phyloP scores from a whole-genome alignment of 2,329 filamentous ascomycete species.

The Stenocarpella maydis region DNA sequence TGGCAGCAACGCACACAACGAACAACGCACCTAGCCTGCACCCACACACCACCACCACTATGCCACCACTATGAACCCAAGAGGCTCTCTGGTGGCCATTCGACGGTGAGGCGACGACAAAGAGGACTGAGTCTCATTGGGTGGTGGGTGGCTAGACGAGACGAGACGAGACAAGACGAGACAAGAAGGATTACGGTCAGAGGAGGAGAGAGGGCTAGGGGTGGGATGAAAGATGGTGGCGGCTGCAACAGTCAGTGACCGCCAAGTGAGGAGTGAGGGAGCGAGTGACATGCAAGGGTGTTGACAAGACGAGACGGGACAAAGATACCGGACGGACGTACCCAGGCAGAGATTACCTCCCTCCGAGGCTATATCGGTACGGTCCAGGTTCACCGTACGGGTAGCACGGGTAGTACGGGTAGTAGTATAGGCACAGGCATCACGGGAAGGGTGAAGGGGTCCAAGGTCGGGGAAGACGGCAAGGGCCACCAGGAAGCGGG shows the following conservation, averaged over 20 bases:
- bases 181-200: not conserved
- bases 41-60: not conserved
- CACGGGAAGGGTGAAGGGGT: conserved; percentile 22
- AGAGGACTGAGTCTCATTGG: conserved; percentile 17
- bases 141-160: not conserved
- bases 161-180: conserved; percentile 2
- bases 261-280: not conserved
- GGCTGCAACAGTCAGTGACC: not conserved
- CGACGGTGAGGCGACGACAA: conserved; percentile 17
- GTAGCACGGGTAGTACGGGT: not conserved
- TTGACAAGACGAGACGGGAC: conserved; percentile 3
- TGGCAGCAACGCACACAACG: not conserved
- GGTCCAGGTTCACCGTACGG: no score
- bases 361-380: no score
- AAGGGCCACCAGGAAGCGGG: conserved; percentile 8
- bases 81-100: not conserved
- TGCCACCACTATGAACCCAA: not conserved
- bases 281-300: no score
- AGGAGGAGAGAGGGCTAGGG: not conserved
- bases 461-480: conserved; percentile 26
- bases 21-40: not conserved
- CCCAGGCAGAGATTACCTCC: not conserved
- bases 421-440: not conserved
- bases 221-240: not conserved
- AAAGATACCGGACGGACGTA: not conserved